phyloP scores from a whole-genome alignment of 2,329 filamentous ascomycete species.

The Fusarium piperis region DNA sequence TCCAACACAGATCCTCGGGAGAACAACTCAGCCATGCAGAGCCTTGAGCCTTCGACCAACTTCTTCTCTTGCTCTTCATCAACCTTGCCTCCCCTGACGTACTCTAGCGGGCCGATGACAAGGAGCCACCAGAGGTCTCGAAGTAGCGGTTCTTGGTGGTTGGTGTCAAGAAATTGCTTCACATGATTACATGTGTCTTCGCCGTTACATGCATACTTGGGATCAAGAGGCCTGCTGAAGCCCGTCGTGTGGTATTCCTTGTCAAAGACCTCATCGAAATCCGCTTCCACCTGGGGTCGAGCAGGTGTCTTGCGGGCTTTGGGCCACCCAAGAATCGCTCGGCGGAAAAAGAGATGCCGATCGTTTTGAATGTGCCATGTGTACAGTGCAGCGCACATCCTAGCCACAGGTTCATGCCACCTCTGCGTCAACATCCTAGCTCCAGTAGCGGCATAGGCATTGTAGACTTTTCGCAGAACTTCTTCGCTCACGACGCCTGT shows the following conservation, averaged over 20 bases:
- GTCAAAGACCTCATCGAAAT: constrained; percentile 46
- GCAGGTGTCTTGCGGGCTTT: constrained; percentile 43
- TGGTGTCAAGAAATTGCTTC: background rate
- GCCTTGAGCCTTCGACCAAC: constrained; percentile 26
- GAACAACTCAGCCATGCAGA: constrained; percentile 38
- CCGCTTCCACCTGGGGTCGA: constrained; percentile 39
- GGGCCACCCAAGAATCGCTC: constrained; percentile 42
- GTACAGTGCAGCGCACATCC: constrained; percentile 45
- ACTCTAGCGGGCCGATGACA: constrained; percentile 24
- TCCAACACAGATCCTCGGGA: constrained; percentile 28
- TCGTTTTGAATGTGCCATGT: constrained; percentile 48
- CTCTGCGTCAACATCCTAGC: constrained; percentile 44
- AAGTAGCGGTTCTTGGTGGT: constrained; percentile 22
- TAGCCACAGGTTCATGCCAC: constrained; percentile 46
- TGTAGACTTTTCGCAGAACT: constrained; percentile 29
- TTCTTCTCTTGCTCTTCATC: constrained; percentile 19
- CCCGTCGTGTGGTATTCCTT: constrained; percentile 41
- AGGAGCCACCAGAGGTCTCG: constrained; percentile 33
- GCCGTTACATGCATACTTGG: constrained; percentile 24
- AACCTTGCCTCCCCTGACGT: constrained; percentile 23
- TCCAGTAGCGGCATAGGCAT: constrained; percentile 34
- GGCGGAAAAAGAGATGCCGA: constrained; percentile 46
- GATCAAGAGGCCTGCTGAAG: constrained; percentile 35
- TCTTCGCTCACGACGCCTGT: constrained; percentile 30
- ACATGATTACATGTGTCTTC: constrained; percentile 32